Evolutionary conservation across 306 rosid genomes (phyloP).

Genomic region (Lagenaria siceraria): DNA sequence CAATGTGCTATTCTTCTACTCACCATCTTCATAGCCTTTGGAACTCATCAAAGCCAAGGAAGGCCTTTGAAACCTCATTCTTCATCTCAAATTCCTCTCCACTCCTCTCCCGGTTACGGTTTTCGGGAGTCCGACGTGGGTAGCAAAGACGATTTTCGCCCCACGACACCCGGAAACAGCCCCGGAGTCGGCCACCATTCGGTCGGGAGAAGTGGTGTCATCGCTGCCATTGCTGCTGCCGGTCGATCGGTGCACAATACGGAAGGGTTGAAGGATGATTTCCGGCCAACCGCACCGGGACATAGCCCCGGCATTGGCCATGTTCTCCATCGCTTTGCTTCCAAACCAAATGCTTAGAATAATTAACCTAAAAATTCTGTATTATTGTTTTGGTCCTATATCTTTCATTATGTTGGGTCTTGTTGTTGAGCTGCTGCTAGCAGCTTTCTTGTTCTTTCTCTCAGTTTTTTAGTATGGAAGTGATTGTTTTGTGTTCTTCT

Average conservation of each 20-base stretch:
- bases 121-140: background rate
- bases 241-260: background rate
- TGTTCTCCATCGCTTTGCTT: background rate
- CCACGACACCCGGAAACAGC: background rate
- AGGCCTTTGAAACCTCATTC: background rate
- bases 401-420: background rate
- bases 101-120: background rate
- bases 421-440: background rate
- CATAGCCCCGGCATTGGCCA: slow-evolving; percentile 9
- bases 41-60: background rate
- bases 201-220: background rate
- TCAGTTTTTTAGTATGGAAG: background rate
- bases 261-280: slow-evolving; percentile 3
- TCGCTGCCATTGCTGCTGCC: background rate
- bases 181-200: background rate
- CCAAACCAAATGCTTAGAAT: slow-evolving; percentile 4
- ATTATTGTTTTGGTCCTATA: background rate
- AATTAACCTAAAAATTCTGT: background rate
- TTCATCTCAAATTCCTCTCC: background rate
- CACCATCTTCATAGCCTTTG: background rate
- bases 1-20: background rate
- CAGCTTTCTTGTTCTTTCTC: background rate
- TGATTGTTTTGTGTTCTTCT: background rate
- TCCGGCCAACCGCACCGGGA: background rate
- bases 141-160: background rate